Conservation (phyloP, 73 alveolate species). For the Stentor coeruleus region DNA sequence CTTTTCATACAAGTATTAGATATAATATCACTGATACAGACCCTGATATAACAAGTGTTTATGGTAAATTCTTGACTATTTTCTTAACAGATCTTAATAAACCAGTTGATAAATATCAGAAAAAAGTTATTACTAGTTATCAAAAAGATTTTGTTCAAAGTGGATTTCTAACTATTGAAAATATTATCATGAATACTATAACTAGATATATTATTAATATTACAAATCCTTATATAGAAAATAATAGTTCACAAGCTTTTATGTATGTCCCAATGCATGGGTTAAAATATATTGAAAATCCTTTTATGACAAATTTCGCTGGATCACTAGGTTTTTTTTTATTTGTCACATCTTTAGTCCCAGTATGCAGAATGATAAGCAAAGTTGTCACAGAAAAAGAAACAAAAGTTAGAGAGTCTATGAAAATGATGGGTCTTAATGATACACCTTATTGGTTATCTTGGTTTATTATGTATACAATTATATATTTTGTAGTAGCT, state of each 20-base stretch:
- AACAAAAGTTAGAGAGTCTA: conserved; percentile 88
- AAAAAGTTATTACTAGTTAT: neutral
- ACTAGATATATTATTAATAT: neutral
- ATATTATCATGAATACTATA: neutral
- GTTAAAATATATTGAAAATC: neutral
- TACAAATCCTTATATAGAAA: neutral
- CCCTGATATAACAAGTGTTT: neutral
- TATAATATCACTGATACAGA: neutral
- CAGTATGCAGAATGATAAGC: conserved; percentile 63
- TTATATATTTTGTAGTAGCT: conserved; percentile 46
- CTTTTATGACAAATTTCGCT: neutral
- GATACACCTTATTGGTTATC: conserved; percentile 77
- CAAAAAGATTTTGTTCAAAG: conserved; percentile 10
- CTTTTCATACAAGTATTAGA: neutral
- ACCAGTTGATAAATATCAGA: neutral
- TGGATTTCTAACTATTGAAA: conserved; percentile 17
- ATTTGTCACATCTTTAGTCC: conserved; percentile 73
- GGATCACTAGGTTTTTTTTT: conserved; percentile 56
- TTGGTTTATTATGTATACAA: conserved; percentile 68
- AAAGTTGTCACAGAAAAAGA: conserved; percentile 86
- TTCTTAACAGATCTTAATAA: neutral
- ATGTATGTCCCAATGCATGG: conserved; percentile 23
- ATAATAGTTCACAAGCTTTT: no score
- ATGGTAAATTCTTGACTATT: neutral
- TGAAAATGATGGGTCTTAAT: conserved; percentile 96